Percentiles rank a stretch among this genome's conserved stretches.
Conservation (phyloP, 371 early-diverging fungal genomes). For the Fennellomyces sp. region DNA sequence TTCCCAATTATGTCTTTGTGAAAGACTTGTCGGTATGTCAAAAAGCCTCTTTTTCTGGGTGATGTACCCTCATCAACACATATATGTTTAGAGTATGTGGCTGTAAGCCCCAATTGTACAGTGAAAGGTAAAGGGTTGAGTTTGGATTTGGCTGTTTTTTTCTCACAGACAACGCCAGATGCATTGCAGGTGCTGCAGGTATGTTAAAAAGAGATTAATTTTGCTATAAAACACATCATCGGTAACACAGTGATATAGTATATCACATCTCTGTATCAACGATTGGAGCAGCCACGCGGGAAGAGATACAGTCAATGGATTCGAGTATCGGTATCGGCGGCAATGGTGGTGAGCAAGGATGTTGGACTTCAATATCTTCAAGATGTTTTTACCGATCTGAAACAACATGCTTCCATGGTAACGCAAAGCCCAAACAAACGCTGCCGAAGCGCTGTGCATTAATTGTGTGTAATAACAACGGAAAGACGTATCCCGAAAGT, state of each 20-base stretch:
- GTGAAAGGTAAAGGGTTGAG: not conserved
- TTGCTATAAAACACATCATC: not conserved
- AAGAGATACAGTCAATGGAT: slow-evolving; percentile 9
- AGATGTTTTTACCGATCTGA: not conserved
- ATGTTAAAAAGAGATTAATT: not conserved
- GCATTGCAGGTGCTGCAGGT: slow-evolving; percentile 8
- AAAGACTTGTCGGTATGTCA: not conserved
- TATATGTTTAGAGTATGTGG: not conserved
- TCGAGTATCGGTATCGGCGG: slow-evolving; percentile 5
- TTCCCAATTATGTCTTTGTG: not conserved
- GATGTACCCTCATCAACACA: no score
- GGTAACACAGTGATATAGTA: not conserved
- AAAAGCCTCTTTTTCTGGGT: no score
- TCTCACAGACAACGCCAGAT: not conserved
- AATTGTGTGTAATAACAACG: not conserved
- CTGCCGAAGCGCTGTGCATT: no score
- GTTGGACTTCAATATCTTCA: not conserved
- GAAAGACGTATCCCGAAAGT: slow-evolving; percentile 13
- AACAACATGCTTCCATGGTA: not conserved
- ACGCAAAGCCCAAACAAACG: not conserved
- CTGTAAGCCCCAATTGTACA: not conserved
- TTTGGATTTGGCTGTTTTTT: not conserved
- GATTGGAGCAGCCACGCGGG: not conserved
- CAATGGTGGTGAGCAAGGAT: slow-evolving; percentile 1
- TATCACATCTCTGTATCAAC: not conserved